phyloP scores from a whole-genome alignment of 2,329 filamentous ascomycete species.

The Colletotrichum lindemuthianum region DNA sequence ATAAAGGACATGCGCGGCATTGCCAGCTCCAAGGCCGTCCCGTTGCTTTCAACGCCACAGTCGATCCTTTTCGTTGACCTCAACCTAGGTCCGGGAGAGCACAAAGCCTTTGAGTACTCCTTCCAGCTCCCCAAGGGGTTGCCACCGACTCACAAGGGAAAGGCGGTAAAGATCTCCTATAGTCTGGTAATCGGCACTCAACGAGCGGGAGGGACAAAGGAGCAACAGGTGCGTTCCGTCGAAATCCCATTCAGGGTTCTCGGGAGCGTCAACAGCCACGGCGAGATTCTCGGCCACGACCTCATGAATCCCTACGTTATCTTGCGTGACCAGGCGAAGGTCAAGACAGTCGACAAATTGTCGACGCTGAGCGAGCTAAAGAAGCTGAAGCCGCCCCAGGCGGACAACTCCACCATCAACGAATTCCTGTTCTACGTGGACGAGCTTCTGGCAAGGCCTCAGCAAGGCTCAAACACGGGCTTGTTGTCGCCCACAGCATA shows the following conservation, averaged over 20 bases:
- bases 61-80: constrained; percentile 96
- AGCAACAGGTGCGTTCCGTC: constrained; percentile 88
- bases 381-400: constrained; percentile 34
- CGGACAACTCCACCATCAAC: constrained; percentile 50
- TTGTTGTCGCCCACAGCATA: constrained; percentile 78
- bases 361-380: constrained; percentile 34
- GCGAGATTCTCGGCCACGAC: constrained; percentile 91
- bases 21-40: constrained; percentile 86
- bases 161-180: constrained; percentile 94
- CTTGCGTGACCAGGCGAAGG: constrained; percentile 81
- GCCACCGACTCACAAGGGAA: constrained; percentile 90
- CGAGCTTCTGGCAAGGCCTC: constrained; percentile 72
- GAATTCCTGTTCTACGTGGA: constrained; percentile 84
- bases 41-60: constrained; percentile 92
- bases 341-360: constrained; percentile 60
- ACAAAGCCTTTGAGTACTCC: constrained; percentile 84
- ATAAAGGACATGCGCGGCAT: constrained; percentile 95
- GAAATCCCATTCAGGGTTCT: constrained; percentile 93
- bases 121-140: constrained; percentile 88
- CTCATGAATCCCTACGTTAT: constrained; percentile 94
- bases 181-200: constrained; percentile 93
- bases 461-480: constrained; percentile 63
- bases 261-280: constrained; percentile 88
- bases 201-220: constrained; percentile 78
- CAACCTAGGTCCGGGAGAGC: constrained; percentile 87